Evolutionary conservation across 1,284 basidiomycete genomes (phyloP).

Genomic region (Laetiporus sulphureus): DNA sequence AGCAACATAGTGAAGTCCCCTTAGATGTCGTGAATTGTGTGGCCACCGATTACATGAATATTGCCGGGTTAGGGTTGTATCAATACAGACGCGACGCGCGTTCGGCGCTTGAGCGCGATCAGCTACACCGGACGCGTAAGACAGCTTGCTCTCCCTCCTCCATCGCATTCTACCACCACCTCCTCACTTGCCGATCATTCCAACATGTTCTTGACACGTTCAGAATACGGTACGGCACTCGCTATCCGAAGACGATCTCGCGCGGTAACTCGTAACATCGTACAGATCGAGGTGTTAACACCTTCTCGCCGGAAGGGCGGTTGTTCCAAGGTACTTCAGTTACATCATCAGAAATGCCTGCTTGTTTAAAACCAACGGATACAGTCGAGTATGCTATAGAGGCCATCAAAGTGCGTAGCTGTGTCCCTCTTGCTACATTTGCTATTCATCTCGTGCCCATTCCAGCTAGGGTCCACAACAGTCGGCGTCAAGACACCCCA

Average conservation of each 20-base stretch:
- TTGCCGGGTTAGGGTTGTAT: slow-evolving; percentile 4
- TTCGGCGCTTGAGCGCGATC: slow-evolving; percentile 14
- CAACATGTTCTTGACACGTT: slow-evolving; percentile 85
- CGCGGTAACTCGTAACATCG: background rate
- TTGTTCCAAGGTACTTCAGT: slow-evolving; percentile 74
- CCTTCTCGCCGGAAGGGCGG: slow-evolving; percentile 97
- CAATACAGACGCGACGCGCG: slow-evolving; percentile 19
- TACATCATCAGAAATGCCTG: background rate
- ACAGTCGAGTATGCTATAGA: slow-evolving; percentile 99
- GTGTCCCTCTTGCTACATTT: background rate
- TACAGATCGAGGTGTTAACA: slow-evolving; percentile 99
- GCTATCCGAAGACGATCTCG: too few relatives aligned
- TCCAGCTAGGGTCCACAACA: slow-evolving; percentile 93
- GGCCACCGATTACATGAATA: background rate
- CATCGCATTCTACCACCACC: too few relatives aligned
- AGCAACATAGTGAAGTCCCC: too few relatives aligned
- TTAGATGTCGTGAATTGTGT: too few relatives aligned
- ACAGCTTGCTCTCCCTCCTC: slow-evolving; percentile 1
- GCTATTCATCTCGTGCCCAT: slow-evolving; percentile 6
- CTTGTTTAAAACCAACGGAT: too few relatives aligned
- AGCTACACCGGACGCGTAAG: slow-evolving; percentile 11
- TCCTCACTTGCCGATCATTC: slow-evolving; percentile 1
- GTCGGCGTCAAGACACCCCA: slow-evolving; percentile 86
- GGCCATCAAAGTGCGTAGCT: slow-evolving; percentile 78
- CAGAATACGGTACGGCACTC: slow-evolving; percentile 72